Conservation (phyloP, 768 basidiomycete species). For the Pleurotus platypus region DNA sequence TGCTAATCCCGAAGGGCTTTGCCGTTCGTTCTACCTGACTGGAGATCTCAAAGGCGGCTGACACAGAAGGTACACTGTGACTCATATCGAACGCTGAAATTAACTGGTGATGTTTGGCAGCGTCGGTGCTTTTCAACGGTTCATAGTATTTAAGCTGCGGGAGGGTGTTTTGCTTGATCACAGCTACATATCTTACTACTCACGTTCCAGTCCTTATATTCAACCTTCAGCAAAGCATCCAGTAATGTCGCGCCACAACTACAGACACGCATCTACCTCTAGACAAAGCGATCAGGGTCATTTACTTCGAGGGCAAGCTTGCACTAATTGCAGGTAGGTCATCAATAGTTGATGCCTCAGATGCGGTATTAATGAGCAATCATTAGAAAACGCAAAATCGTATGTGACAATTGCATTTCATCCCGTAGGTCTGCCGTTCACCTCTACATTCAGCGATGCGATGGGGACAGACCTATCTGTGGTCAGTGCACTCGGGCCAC, state of each 20-base stretch:
- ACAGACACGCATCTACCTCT: not conserved
- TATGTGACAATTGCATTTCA: not conserved
- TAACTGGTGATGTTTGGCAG: not conserved
- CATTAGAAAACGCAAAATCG: slow-evolving; percentile 1
- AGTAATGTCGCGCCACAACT: not conserved
- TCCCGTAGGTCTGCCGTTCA: not conserved
- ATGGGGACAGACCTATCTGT: slow-evolving; percentile 47
- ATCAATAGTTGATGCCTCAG: not conserved
- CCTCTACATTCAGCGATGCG: slow-evolving; percentile 42
- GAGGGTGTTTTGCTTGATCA: not conserved
- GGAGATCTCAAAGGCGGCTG: too few relatives aligned
- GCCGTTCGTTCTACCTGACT: too few relatives aligned
- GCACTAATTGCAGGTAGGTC: slow-evolving; percentile 5
- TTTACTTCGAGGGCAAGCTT: slow-evolving; percentile 4
- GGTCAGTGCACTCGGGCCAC: slow-evolving; percentile 43
- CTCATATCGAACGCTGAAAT: not conserved
- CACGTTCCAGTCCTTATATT: not conserved
- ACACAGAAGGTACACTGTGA: not conserved
- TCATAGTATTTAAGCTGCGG: not conserved
- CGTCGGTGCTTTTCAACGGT: not conserved
- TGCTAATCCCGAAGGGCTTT: too few relatives aligned
- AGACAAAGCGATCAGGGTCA: not conserved
- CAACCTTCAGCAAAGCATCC: not conserved
- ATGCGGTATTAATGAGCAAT: not conserved
- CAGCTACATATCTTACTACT: too few relatives aligned